Conservation (phyloP, 495 filamentous ascomycete species). For the Diplogelasinospora grovesii region DNA sequence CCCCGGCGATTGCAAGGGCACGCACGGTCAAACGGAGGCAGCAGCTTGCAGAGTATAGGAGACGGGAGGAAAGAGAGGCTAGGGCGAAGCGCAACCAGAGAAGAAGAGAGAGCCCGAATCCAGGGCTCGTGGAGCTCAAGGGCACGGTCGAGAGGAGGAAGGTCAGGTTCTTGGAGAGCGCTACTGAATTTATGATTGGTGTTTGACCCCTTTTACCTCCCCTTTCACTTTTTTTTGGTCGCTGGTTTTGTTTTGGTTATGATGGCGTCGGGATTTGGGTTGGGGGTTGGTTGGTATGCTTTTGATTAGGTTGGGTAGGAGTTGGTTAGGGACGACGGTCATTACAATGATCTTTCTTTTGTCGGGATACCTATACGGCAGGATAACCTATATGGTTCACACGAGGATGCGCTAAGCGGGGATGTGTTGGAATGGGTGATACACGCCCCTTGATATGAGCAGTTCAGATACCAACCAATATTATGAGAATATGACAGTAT, state of each 20-base stretch:
- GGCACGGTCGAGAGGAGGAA: slow-evolving; percentile 18
- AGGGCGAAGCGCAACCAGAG: slow-evolving; percentile 64
- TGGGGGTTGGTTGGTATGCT: no score
- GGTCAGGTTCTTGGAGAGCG: slow-evolving; percentile 29
- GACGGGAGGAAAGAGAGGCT: slow-evolving; percentile 76
- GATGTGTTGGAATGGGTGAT: no score
- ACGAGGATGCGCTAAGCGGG: no score
- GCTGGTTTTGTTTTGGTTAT: neutral
- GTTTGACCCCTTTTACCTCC: neutral
- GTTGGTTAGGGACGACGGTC: neutral
- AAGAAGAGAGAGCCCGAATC: slow-evolving; percentile 35
- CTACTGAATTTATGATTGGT: slow-evolving; percentile 9
- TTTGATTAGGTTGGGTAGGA: neutral
- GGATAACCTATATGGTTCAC: no score
- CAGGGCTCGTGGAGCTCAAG: slow-evolving; percentile 12
- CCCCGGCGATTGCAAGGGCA: slow-evolving; percentile 71
- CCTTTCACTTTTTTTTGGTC: neutral
- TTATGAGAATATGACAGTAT: no score
- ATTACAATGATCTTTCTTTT: no score
- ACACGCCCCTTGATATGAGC: no score
- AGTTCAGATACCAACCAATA: no score
- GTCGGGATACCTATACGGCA: no score
- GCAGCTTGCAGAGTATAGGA: slow-evolving; percentile 80
- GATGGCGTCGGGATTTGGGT: neutral
- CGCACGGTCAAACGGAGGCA: slow-evolving; percentile 67